Evolutionary conservation across 2,329 filamentous ascomycete genomes (phyloP), one percentile per base, ranked within the genome.

Genomic region (Venturia asperata): DNA sequence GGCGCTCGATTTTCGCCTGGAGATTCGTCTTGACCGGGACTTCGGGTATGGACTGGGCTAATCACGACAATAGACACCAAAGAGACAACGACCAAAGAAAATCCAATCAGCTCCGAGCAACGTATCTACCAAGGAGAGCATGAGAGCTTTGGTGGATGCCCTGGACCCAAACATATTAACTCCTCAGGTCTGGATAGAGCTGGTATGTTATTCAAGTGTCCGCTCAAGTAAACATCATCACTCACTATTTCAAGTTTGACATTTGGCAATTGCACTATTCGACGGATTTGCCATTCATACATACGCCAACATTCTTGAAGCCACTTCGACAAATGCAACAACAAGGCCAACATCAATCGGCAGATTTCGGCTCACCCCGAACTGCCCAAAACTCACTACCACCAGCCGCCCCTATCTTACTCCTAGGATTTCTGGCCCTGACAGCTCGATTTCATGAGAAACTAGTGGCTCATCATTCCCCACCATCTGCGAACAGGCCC

Each of bases 181-280:
- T 1, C 79, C 83, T 41, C 79, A 85, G 62, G 75, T 90, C 5
- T 91, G 88, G 88, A 82, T 82, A 49, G 84, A 89, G 70, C 76
- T 91, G 45, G 77, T 79, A 70, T 69, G 72, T 60, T 13, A 58
- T 9, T 30, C 62, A 19, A 24, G n/a, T 55, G 52, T 47, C 15
- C 34, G 27, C 52, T 11, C 27, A 15, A 15, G 47, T 15, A 15
- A 27, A 27, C 10, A 52, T 27, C 3, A 55, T 7, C 19, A 27
- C 39, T 67, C 67, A 67, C 69, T 49, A 13, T 47, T 49, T 60
- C 9, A 62, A 79, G 72, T 87, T 89, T 69, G 84, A 85, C 69
- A 84, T 90, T 37, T 91, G 87, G 73, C 85, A 87, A 70, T 79
- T 86, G 52, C 87, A 91, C 71, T 91, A 87, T 72, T 85, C 86